Evolutionary conservation across 129 eudicot species (phyloP).

Genomic region (Lonicera japonica): DNA sequence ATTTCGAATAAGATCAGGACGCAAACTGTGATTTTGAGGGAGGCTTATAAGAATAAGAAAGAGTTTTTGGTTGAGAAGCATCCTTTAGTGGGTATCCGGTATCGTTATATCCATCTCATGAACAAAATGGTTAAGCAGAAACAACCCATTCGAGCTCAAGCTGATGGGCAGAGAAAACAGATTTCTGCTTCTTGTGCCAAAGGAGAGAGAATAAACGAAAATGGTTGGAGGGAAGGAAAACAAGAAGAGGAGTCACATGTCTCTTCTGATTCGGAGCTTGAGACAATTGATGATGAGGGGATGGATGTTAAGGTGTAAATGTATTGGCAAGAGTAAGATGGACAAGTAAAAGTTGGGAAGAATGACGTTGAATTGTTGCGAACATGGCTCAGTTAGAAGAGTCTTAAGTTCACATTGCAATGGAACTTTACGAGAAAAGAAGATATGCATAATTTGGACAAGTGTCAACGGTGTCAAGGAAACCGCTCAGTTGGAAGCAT

Average conservation of each 20-base stretch:
- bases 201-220: too few species aligned
- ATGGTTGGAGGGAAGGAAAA: constrained; percentile 3
- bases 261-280: background rate
- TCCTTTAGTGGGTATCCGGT: constrained; percentile 68
- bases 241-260: background rate
- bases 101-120: constrained; percentile 79
- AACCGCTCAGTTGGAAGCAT: too few species aligned
- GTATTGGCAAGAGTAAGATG: too few species aligned
- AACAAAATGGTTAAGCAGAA: constrained; percentile 41
- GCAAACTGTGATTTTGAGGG: constrained; percentile 83
- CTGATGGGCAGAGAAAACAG: constrained; percentile 9
- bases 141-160: constrained; percentile 21
- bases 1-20: constrained; percentile 86
- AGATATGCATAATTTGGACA: too few species aligned
- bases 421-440: too few species aligned
- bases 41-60: constrained; percentile 49
- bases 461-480: too few species aligned
- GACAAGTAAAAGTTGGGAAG: too few species aligned
- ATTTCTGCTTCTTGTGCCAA: constrained; percentile 5
- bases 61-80: constrained; percentile 53
- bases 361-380: too few species aligned
- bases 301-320: too few species aligned
- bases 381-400: too few species aligned
- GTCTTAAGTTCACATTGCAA: too few species aligned
- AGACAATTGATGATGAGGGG: too few species aligned